Base-by-base conservation (phyloP, 495 filamentous ascomycete species). In the Neurospora sp. region DNA sequence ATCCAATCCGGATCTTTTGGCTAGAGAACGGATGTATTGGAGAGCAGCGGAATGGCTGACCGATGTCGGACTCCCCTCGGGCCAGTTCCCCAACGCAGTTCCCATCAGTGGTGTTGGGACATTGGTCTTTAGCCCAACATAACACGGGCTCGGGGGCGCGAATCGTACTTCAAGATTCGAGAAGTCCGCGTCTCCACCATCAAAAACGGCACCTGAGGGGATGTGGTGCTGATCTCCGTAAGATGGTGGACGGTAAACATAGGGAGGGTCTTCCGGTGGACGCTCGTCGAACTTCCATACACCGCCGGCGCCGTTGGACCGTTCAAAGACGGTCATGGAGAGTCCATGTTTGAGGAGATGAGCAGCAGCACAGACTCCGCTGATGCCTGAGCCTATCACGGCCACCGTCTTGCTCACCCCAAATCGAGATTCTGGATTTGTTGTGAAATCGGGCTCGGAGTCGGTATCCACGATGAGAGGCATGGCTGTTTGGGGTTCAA, bases 341-440 rank as follows among this genome's bases (percentile, higher is more conserved):
- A 91, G 73, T 1, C 88, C 89, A 69, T 84, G 82, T 38, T 80
- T 84, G 41, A 88, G 84, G 41, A 93, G 82, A 78, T 92, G 88
- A 8, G 85, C 89, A 20, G 89, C 89, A 12, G 88, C 82, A 4
- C 85, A 85, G 37, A 93, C 86, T 10, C 91, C 90, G 71, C 88
- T 91, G 48, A 92, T 89, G 10, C 91, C 90, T 38, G 90, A 90
- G 4, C 91, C 91, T 71, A 93, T 90, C 18, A 93, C 86, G 12
- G 89, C 91, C 1, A 91, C 88, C 12, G 70, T 75, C 40, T 31
- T 69, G 69, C 69, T 71, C 6, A 71, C 59, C 11, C 73, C 76
- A 31, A 79, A 79, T 20, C 37, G 68, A 8, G 46, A 7, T 18
- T 74, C 27, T 35, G 22, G 3, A 65, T 16, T 16, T 37, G 53